Conservation (phyloP, 495 filamentous ascomycete species). For the Hypoxylon rickii region DNA sequence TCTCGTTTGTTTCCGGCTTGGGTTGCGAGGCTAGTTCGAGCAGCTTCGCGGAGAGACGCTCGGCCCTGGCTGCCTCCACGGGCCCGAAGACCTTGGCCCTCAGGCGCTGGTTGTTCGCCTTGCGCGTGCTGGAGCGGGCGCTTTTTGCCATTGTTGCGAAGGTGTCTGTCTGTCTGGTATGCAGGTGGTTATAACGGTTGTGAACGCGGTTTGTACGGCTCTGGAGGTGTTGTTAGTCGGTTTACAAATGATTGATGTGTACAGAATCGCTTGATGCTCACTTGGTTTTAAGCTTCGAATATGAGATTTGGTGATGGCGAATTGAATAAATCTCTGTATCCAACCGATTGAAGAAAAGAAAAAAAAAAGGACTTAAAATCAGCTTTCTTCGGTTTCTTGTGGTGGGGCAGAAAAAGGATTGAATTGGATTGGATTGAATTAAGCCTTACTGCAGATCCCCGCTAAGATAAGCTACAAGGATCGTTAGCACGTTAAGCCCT, state of each 20-base stretch:
- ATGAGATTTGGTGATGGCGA: neutral
- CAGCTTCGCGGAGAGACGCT: slow-evolving; percentile 79
- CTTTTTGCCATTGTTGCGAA: slow-evolving; percentile 76
- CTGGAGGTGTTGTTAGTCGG: slow-evolving; percentile 1
- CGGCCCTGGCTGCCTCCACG: slow-evolving; percentile 71
- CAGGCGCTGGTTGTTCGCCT: slow-evolving; percentile 76
- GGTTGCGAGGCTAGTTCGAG: slow-evolving; percentile 73
- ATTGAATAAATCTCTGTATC: slow-evolving; percentile 1
- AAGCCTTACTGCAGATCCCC: slow-evolving; percentile 28
- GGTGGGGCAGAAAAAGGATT: slow-evolving; percentile 7
- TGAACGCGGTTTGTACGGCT: neutral
- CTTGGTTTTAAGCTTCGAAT: too few species aligned
- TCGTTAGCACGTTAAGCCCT: neutral
- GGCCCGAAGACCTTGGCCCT: slow-evolving; percentile 81
- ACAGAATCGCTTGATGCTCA: too few species aligned
- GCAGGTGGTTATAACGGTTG: too few species aligned
- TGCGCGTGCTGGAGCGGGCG: slow-evolving; percentile 70
- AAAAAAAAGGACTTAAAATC: slow-evolving; percentile 6
- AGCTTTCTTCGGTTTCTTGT: too few species aligned
- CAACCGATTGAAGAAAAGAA: slow-evolving; percentile 4
- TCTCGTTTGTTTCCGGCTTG: slow-evolving; percentile 38
- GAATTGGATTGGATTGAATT: neutral
- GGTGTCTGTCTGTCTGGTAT: neutral
- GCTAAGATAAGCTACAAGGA: slow-evolving; percentile 28
- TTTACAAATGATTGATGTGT: too few species aligned